A percentile compares a stretch with the other conserved stretches of the same genome.
Conservation (phyloP, 192 early-diverging fungal species). For the Gigaspora rosea region DNA sequence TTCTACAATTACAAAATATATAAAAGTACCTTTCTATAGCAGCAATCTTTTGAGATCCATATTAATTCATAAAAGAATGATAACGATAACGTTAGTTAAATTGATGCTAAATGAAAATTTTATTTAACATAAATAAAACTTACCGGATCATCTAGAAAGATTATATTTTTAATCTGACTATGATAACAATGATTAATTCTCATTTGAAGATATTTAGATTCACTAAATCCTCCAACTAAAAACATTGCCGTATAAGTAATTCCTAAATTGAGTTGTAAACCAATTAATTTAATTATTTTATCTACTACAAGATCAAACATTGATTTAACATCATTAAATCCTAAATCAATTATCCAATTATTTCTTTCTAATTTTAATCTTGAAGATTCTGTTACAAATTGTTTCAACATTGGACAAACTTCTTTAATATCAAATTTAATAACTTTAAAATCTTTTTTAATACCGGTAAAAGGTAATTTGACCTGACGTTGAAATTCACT, state of each 20-base stretch:
- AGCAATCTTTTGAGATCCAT: no score
- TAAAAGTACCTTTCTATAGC: no score
- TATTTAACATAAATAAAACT: no score
- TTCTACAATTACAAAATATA: no score
- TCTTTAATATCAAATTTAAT: constrained; percentile 3
- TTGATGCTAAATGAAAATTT: no score
- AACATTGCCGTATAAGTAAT: constrained; percentile 44
- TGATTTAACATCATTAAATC: constrained; percentile 28
- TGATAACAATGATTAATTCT: constrained; percentile 33
- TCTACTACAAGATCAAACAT: constrained; percentile 51
- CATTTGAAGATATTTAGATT: constrained; percentile 47
- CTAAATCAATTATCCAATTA: constrained; percentile 13
- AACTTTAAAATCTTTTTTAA: background rate
- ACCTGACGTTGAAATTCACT: background rate
- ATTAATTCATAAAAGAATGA: no score
- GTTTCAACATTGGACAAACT: background rate
- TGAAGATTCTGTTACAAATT: background rate
- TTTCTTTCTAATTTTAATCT: background rate
- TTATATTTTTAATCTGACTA: no score
- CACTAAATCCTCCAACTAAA: constrained; percentile 52
- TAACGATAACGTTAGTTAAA: no score
- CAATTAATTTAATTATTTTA: constrained; percentile 42
- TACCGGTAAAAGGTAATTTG: background rate
- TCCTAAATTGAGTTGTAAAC: constrained; percentile 43
- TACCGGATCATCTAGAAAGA: no score